Base-by-base conservation (phyloP, 257 asterid species). In the Asclepias syriaca region DNA sequence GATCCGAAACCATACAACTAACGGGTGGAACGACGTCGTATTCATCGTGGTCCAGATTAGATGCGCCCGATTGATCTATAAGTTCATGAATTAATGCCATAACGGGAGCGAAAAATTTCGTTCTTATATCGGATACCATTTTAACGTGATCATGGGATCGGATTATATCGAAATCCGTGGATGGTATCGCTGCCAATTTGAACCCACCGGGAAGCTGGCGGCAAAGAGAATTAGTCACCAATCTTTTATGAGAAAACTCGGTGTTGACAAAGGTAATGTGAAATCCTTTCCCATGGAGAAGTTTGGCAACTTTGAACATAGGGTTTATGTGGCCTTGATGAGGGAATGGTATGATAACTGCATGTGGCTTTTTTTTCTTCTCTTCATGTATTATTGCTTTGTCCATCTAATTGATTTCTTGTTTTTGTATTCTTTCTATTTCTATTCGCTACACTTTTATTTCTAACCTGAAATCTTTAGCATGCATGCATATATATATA, bases 311-410 rank as follows among this genome's bases (percentile, higher is more conserved):
- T 56, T 76, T 76, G 65, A 82, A 72, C 78, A 82, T 79, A 22
- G 84, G 81, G 39, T 73, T 82, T 37, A 82, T 69, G 77, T 79
- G 86, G 14, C 86, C 81, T 73, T 82, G 84, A 6, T 77, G 81
- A 18, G 83, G 86, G 69, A 77, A 77, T 69, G 84, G 79, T 57
- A 76, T 56, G 71, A 78, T 71, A 2, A 79, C 40, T 48, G 79
- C 81, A 73, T 82, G 86, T 14, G 79, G 71, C 40, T 24, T 66
- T 4, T 64, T 3, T 22, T 66, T 37, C 51, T 57, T 43, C 43
- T 46, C 72, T 0, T 27, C 15, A 48, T 22, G 10, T 12, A 43
- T 40, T 61, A n/a, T 46, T 29, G 1, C 56, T 13, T 27, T 19
- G 8, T 5, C 46, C 48, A 61, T 61, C 18, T 24, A 34, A 61